These are phyloP conservation scores for Penicillium fimorum DNA, from an alignment of 495 filamentous ascomycete species.

Conservation along the genomic window DNA sequence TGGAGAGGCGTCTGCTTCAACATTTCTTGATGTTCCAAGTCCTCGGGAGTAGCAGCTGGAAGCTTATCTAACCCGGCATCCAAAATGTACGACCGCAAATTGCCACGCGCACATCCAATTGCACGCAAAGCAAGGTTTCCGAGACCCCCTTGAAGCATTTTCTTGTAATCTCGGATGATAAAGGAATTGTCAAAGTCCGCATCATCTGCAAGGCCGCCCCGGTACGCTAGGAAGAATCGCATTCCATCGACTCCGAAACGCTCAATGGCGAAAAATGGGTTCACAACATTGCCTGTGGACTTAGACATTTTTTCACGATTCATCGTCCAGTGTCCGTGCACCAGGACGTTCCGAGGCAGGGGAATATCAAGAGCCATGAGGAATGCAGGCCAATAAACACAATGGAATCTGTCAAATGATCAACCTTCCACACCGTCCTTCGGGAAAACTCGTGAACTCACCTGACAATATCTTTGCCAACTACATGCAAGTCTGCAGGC, in stretches of 20 bases:
- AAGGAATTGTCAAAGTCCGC: slow-evolving; percentile 77
- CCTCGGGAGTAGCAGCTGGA: slow-evolving; percentile 25
- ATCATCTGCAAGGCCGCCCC: slow-evolving; percentile 73
- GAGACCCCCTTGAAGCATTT: slow-evolving; percentile 65
- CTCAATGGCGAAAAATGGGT: slow-evolving; percentile 88
- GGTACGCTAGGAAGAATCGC: slow-evolving; percentile 80
- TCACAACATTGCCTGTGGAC: slow-evolving; percentile 89
- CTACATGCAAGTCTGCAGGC: slow-evolving; percentile 89
- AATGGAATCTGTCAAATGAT: slow-evolving; percentile 65
- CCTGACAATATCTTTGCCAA: slow-evolving; percentile 94
- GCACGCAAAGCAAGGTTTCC: slow-evolving; percentile 78
- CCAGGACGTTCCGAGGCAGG: slow-evolving; percentile 76
- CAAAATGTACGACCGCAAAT: slow-evolving; percentile 54
- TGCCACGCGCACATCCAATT: slow-evolving; percentile 64
- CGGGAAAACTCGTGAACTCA: slow-evolving; percentile 27
- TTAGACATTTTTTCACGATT: slow-evolving; percentile 92
- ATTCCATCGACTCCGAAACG: slow-evolving; percentile 84
- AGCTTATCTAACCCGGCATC: slow-evolving; percentile 36
- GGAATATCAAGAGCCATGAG: slow-evolving; percentile 85
- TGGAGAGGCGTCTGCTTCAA: slow-evolving; percentile 35
- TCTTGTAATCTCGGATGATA: slow-evolving; percentile 77
- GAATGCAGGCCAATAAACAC: slow-evolving; percentile 97
- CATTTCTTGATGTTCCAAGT: slow-evolving; percentile 33
- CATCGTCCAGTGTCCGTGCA: slow-evolving; percentile 94
- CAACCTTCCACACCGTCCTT: slow-evolving; percentile 10